Base-by-base conservation (phyloP, 164 flowering plant species). In the Macadamia tetraphylla region DNA sequence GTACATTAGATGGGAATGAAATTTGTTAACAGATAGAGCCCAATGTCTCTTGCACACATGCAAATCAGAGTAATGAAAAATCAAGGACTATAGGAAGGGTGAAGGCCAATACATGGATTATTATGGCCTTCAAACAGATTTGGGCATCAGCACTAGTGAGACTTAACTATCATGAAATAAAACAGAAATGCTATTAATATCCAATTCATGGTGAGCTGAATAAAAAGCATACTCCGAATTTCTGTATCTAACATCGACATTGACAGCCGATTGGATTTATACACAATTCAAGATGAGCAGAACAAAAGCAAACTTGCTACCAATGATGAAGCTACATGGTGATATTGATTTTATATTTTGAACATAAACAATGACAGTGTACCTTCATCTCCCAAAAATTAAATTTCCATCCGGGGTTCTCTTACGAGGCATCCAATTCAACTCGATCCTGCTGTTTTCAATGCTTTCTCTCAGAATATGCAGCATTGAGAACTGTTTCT, bases 361-460 rank as follows among this genome's bases (percentile, higher is more conserved):
- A 49, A 10, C 10, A 48, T 29, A 11, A 58, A 70, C 66, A 71
- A 51, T 12, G 43, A 56, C 52, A 53, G 63, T 78, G 31, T 44
- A 94, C 98, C 88, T 94, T 92, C 97, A 94, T 92, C 78, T 94
- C 98, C 98, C 98, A 94, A 78, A 90, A 92, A 74, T 91, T 91
- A 81, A 86, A 94, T 77, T 94, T 94, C 98, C 98, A 94, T 53
- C 98, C 97, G 96, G 96, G 13, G 96, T 91, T 80, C 83, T 87
- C 78, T 57, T 94, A 97, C 43, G 93, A 81, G 73, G 84, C 92
- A 75, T 94, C 98, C 63, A 87, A 66, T 85, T 90, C 87, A 66
- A 90, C 91, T 79, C 71, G 62, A 92, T 71, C 96, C 94, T 15
- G 96, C 87, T 55, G 78, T 43, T 61, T 77, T 86, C 70, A 92